These are phyloP conservation scores for Halenospora varia DNA, from an alignment of 495 filamentous ascomycete genomes.

Conservation along the genomic window DNA sequence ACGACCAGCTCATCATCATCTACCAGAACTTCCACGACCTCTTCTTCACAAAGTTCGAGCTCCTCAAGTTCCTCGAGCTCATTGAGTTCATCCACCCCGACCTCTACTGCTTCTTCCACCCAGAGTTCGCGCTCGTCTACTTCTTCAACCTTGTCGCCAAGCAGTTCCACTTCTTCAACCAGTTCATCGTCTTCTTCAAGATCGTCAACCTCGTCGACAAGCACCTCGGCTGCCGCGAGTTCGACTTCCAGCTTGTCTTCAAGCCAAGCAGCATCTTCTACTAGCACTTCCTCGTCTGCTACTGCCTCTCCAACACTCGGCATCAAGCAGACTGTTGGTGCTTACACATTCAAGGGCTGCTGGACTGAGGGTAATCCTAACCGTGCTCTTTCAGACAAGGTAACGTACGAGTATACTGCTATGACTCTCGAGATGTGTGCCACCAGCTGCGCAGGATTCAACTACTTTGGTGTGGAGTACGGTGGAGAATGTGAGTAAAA, in stretches of 20 bases:
- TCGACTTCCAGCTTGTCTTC: background rate
- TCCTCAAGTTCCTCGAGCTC: background rate
- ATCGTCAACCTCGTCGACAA: background rate
- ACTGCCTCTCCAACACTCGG: conserved; percentile 15
- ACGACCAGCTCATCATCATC: too few relatives aligned
- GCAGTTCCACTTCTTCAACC: background rate
- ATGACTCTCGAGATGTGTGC: conserved; percentile 50
- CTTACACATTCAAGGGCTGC: conserved; percentile 42
- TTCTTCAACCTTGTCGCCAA: background rate
- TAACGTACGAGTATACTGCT: conserved; percentile 34
- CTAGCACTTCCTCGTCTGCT: conserved; percentile 17
- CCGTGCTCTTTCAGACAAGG: conserved; percentile 25
- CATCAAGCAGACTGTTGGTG: conserved; percentile 28
- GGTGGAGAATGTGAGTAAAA: conserved; percentile 41
- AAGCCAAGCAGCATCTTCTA: conserved; percentile 5
- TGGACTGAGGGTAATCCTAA: conserved; percentile 36
- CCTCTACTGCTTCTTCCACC: too few relatives aligned
- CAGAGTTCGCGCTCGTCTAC: too few relatives aligned
- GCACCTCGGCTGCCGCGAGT: background rate
- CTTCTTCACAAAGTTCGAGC: background rate
- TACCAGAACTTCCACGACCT: background rate
- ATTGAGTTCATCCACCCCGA: too few relatives aligned
- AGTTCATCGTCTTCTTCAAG: background rate
- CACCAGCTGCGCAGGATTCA: conserved; percentile 33
- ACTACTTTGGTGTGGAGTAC: conserved; percentile 48